phyloP scores from a whole-genome alignment of 225 moss, liverwort and hornwort species.

The Pseudoscleropodium purum region DNA sequence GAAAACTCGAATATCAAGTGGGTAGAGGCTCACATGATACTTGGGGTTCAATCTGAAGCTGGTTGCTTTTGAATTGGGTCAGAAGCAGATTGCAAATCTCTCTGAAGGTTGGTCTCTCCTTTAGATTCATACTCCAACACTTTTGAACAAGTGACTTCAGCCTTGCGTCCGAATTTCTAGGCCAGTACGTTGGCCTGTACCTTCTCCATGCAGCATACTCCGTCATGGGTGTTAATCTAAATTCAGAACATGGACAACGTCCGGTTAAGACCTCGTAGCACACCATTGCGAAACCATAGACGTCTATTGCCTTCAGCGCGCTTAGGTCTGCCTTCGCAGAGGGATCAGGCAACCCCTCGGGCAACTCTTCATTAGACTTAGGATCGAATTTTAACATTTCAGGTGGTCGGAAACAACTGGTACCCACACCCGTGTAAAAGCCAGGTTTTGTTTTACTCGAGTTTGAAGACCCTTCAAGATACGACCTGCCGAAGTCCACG shows the following conservation, averaged over 20 bases:
- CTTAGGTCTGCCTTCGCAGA: not conserved
- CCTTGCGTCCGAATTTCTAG: not conserved
- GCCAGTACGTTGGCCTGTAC: not conserved
- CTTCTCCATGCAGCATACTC: not conserved
- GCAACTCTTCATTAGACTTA: not conserved
- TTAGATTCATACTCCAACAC: not conserved
- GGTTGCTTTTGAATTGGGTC: not conserved
- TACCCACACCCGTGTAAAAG: not conserved
- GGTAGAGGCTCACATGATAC: not conserved
- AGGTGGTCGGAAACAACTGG: not conserved
- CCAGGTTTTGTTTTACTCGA: not conserved
- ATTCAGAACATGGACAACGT: not conserved
- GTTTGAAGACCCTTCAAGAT: not conserved
- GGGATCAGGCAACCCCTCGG: not conserved
- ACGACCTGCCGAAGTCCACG: not conserved
- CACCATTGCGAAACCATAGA: not conserved
- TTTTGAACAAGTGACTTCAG: not conserved
- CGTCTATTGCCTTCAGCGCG: not conserved
- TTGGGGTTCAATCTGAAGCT: not conserved
- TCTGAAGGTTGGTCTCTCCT: not conserved
- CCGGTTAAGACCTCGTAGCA: not conserved
- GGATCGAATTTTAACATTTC: too few relatives aligned
- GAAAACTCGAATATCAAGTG: not conserved
- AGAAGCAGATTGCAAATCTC: not conserved
- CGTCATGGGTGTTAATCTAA: too few relatives aligned